Evolutionary conservation across 2,329 filamentous ascomycete species (phyloP).

Genomic region (Fusarium udum): DNA sequence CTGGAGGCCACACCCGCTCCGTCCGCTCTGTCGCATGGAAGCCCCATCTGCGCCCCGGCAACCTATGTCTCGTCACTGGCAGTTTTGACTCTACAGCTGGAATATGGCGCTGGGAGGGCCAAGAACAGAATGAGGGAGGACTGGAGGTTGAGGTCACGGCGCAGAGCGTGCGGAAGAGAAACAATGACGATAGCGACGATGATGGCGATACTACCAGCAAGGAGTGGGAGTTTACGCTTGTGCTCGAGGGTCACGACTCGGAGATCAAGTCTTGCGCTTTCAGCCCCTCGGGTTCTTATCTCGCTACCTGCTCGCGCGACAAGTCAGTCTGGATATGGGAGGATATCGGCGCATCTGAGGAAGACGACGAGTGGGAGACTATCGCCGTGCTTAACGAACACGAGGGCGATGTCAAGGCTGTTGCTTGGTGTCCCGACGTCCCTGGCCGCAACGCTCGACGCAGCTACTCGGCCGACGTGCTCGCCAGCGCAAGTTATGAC

Average conservation of each 20-base stretch:
- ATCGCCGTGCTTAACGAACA: constrained; percentile 95
- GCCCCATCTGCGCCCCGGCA: constrained; percentile 67
- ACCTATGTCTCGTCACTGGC: constrained; percentile 86
- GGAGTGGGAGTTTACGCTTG: constrained; percentile 92
- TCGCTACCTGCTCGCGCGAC: constrained; percentile 91
- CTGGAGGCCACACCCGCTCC: constrained; percentile 89
- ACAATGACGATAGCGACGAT: constrained; percentile 39
- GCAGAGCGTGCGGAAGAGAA: constrained; percentile 29
- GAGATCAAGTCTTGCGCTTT: constrained; percentile 88
- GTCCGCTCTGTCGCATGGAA: constrained; percentile 92
- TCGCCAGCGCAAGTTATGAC: constrained; percentile 94
- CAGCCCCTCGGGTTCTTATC: constrained; percentile 76
- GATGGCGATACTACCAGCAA: constrained; percentile 69
- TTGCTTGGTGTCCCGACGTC: constrained; percentile 86
- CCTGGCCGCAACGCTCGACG: constrained; percentile 57
- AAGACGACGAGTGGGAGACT: constrained; percentile 96
- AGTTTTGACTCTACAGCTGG: constrained; percentile 95
- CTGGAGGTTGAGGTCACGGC: constrained; percentile 57
- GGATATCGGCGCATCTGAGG: constrained; percentile 76
- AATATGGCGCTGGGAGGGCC: constrained; percentile 76
- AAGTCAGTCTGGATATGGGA: constrained; percentile 99
- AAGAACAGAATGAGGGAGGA: constrained; percentile 44
- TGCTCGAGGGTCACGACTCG: constrained; percentile 93
- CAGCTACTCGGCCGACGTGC: constrained; percentile 71
- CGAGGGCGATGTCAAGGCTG: constrained; percentile 92